Evolutionary conservation across 768 basidiomycete genomes (phyloP), one percentile per base, ranked within the genome.

Genomic region (Russula sp.): DNA sequence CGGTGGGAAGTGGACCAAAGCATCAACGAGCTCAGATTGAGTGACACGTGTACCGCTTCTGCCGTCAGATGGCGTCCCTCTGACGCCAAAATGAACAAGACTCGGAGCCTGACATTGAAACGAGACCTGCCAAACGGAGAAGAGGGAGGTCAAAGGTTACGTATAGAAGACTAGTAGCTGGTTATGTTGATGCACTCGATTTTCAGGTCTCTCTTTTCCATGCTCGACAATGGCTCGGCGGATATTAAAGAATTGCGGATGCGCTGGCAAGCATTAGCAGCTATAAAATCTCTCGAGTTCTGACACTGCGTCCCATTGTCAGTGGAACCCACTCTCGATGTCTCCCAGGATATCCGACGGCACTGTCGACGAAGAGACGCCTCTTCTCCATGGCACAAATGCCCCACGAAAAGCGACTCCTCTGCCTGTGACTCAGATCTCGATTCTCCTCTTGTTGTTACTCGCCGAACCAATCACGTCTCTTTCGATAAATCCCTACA

Each of bases 401-500:
- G 14, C 50, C 46, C 56, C 56, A 32, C 56, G 20, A 29, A 59
- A 35, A 54, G 3, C 52, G 3, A 63, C 62, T 10, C 62, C 62
- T 8, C 34, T 63, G 18, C 62, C 62, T 13, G 14, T 41, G 8
- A 43, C 58, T 34, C 62, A 63, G 41, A 29, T 63, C 5, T 59
- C 42, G 1, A 3, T 63, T 39, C 52, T 63, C 10, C 46, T 49
- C 51, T 36, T 63, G 46, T 41, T 59, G 39, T 46, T 41, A 16
- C 57, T 63, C 9, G 32, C 57, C 14, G 62, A 63, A 14, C 57
- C 52, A 11, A 55, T 63, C 34, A 48, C 52, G 1, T 54, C 46
- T 9, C 46, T 48, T 55, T 63, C 62, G 42, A 82, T 82, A 39
- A 79, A 77, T 56, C 81, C 81, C 0, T 82, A 81, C 69, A 76